phyloP scores from a whole-genome alignment of 2,329 filamentous ascomycete species.

The Hymenoscyphus infarciens region DNA sequence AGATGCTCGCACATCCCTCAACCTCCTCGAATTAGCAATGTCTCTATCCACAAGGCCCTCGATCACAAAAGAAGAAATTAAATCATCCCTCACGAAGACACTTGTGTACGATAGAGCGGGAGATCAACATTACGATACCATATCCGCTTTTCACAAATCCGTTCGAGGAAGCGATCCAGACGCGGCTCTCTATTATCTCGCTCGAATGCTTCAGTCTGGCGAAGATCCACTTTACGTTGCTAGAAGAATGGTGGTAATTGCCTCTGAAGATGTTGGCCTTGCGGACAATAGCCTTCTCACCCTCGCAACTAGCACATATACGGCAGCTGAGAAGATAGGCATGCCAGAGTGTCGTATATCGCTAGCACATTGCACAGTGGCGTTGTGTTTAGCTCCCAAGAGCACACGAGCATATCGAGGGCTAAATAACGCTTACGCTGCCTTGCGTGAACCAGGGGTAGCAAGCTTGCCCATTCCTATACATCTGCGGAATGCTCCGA shows the following conservation, averaged over 20 bases:
- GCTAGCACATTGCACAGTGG: constrained; percentile 80
- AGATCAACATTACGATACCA: constrained; percentile 96
- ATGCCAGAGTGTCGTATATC: constrained; percentile 94
- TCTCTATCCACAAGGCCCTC: constrained; percentile 63
- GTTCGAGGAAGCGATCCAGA: constrained; percentile 84
- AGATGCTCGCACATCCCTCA: constrained; percentile 88
- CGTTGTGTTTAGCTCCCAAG: constrained; percentile 77
- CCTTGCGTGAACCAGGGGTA: constrained; percentile 77
- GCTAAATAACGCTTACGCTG: constrained; percentile 74
- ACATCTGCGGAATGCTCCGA: constrained; percentile 89
- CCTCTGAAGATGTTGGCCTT: constrained; percentile 88
- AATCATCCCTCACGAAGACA: constrained; percentile 81
- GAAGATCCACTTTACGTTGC: constrained; percentile 93
- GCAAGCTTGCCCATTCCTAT: constrained; percentile 78
- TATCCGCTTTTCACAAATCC: constrained; percentile 95
- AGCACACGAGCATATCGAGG: constrained; percentile 83
- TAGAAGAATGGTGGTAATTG: constrained; percentile 88
- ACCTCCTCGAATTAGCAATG: constrained; percentile 85
- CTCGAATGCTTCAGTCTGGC: constrained; percentile 90
- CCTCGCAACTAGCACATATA: constrained; percentile 81
- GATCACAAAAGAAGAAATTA: constrained; percentile 73
- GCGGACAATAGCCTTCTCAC: constrained; percentile 81
- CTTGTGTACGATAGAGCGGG: constrained; percentile 92
- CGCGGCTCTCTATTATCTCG: constrained; percentile 89
- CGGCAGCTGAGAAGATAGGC: constrained; percentile 86